Evolutionary conservation across 345 rosid genomes (phyloP).

Genomic region (Punica granatum): DNA sequence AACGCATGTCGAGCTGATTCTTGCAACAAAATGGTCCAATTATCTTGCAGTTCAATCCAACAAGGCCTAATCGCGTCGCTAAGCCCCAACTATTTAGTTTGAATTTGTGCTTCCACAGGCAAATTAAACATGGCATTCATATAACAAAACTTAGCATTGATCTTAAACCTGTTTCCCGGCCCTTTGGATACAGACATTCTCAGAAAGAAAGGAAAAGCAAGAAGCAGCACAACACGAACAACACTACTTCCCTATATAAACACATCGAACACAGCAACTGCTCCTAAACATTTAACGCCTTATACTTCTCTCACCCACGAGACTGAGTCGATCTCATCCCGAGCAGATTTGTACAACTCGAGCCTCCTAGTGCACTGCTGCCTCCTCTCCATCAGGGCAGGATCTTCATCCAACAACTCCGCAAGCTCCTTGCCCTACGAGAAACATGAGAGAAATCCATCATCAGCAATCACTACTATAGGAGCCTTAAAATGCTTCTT

Average conservation of each 20-base stretch:
- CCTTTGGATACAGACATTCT: neutral
- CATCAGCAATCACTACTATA: neutral
- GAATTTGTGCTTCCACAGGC: too few relatives aligned
- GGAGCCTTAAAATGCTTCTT: neutral
- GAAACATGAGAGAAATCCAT: neutral
- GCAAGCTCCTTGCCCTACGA: constrained; percentile 36
- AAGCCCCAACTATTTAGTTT: too few relatives aligned
- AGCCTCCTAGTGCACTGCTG: constrained; percentile 39
- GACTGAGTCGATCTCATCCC: constrained; percentile 46
- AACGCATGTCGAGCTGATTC: too few relatives aligned
- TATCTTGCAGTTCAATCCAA: too few relatives aligned
- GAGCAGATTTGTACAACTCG: constrained; percentile 39
- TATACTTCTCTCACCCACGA: neutral
- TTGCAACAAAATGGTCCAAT: too few relatives aligned
- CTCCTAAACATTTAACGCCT: neutral
- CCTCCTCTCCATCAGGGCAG: constrained; percentile 42
- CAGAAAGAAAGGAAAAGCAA: neutral
- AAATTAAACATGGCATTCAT: too few relatives aligned
- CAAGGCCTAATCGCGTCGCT: too few relatives aligned
- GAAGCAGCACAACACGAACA: neutral
- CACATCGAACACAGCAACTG: neutral
- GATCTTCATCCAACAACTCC: constrained; percentile 43
- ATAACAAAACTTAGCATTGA: too few relatives aligned
- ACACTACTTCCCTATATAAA: neutral
- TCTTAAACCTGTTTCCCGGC: too few relatives aligned